Base-by-base conservation (phyloP, 768 basidiomycete species). In the Trametes cinnabarina region DNA sequence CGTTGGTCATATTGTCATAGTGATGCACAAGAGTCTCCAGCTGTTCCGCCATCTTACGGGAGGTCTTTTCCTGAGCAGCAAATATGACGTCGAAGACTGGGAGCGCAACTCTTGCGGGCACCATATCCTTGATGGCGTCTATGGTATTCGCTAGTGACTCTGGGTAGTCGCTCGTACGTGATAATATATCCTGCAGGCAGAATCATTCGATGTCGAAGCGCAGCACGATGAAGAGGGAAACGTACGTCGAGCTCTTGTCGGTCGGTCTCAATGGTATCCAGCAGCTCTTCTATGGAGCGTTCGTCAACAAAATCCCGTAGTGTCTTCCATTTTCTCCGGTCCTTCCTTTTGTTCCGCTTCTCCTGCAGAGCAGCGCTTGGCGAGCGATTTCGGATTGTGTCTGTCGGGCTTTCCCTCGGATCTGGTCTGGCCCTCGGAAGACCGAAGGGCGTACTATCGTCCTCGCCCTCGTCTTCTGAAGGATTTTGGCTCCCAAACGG, bases 251-350 rank as follows among this genome's bases (percentile, higher is more conserved):
- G 73, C 28, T 76, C 75, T 60, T 74, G 77, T 47, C 90, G 76
- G 54, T 92, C 88, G 54, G 74, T 79, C 65, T 94, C 92, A 47
- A 93, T 82, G 1, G 76, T 77, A 52, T 93, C 92, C 44, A 88
- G 68, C 19, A 84, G 78, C 60, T 90, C 87, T 51, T 94, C 92
- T 35, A 93, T 85, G 7, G 84, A 87, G 28, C 84, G 79, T 63
- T 94, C 92, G 64, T 92, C 89, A 34, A 92, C 88, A 69, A 94
- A 93, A 68, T 93, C 90, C 32, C 92, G 81, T 32, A 93, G 67
- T 0, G 87, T 89, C 77, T 91, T 93, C 91, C 91, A 92, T 30
- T 74, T 77, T 39, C 75, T 77, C 56, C 84, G 76, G 63, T 87
- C 85, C 23, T 65, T 67, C 20, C 39, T 35, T 25, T 37, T 52